These are phyloP conservation scores for Rubus idaeus DNA, from an alignment of 306 rosid genomes.

Conservation along the genomic window DNA sequence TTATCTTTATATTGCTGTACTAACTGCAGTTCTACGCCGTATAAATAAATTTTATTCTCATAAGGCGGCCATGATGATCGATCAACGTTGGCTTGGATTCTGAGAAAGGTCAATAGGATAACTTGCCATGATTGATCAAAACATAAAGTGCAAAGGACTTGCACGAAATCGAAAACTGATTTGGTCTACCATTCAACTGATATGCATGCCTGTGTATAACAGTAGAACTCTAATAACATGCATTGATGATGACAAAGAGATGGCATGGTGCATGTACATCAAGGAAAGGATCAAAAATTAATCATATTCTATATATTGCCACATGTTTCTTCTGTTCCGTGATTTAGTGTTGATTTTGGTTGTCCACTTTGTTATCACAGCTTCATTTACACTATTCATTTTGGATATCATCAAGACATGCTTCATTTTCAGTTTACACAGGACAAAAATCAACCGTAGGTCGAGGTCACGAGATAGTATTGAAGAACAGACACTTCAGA, in stretches of 20 bases:
- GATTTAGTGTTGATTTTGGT: neutral
- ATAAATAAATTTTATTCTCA: neutral
- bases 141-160: neutral
- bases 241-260: neutral
- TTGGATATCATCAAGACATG: neutral
- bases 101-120: neutral
- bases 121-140: conserved; percentile 2
- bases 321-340: neutral
- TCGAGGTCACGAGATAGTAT: neutral
- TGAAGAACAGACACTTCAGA: neutral
- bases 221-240: neutral
- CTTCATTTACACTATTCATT: neutral
- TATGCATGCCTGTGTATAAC: neutral
- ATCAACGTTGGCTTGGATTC: neutral
- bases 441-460: neutral
- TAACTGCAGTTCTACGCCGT: neutral
- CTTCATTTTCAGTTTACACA: neutral
- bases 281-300: neutral
- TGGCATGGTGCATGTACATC: neutral
- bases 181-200: neutral
- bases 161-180: neutral
- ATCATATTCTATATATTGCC: neutral
- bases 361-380: neutral
- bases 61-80: neutral
- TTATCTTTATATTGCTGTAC: neutral